Conservation (phyloP, 768 basidiomycete species). For the Amanita polypyramis region DNA sequence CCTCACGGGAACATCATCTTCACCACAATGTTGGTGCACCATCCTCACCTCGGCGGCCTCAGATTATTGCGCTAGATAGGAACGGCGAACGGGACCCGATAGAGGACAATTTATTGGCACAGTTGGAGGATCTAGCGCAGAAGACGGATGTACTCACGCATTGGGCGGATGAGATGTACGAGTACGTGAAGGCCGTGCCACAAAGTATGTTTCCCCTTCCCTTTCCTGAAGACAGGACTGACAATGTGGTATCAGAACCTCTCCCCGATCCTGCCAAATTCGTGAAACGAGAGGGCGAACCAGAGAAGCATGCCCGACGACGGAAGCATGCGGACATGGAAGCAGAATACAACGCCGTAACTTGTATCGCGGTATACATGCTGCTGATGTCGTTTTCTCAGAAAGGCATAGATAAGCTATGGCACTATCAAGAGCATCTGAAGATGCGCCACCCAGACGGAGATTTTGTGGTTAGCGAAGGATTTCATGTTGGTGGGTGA, state of each 20-base stretch:
- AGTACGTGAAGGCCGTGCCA: conserved; percentile 75
- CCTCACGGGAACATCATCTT: conserved; percentile 20
- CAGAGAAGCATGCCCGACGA: conserved; percentile 55
- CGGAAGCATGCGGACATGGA: conserved; percentile 69
- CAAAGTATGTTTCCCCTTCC: conserved; percentile 47
- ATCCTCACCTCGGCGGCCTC: conserved; percentile 47
- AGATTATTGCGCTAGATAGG: conserved; percentile 37
- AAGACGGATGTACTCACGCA: conserved; percentile 91
- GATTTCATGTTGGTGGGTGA: conserved; percentile 63
- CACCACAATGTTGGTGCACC: conserved; percentile 22
- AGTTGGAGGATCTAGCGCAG: conserved; percentile 85
- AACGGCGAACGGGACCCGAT: conserved; percentile 49
- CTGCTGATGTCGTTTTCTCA: conserved; percentile 88
- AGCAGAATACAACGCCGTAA: conserved; percentile 75
- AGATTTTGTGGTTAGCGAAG: conserved; percentile 65
- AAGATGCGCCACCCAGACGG: conserved; percentile 73
- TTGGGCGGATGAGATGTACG: conserved; percentile 94
- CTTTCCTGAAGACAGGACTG: conserved; percentile 1
- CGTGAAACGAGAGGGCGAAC: conserved; percentile 56
- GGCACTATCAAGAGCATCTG: conserved; percentile 71
- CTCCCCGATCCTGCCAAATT: conserved; percentile 76
- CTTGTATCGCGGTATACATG: conserved; percentile 84
- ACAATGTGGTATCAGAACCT: conserved; percentile 44
- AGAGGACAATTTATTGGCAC: conserved; percentile 74
- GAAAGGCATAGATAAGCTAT: conserved; percentile 80